Evolutionary conservation across 805 yeast genomes (phyloP), one percentile per base, ranked within the genome.

Genomic region (Babjeviella inositovora): DNA sequence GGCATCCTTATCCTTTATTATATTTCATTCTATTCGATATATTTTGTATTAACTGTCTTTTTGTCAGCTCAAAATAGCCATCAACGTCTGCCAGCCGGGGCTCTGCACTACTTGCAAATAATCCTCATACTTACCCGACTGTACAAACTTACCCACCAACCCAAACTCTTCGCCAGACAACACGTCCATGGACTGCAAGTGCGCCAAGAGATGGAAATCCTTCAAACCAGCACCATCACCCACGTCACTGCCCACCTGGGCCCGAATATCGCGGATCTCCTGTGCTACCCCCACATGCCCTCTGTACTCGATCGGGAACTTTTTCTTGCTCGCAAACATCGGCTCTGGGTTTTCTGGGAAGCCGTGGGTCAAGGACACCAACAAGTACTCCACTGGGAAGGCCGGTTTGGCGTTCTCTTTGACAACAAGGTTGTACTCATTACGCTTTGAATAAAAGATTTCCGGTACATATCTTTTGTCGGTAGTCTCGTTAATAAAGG

Each of bases 351-450:
- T 52, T 31, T 70, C 65, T 2, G 94, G 93, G 62, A 90, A 87
- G 3, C 97, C 95, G 45, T 90, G 97, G 5, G 92, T 74, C 31
- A 87, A 50, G 2, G 95, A 73, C 1, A 87, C 93, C 25, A 90
- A 49, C 29, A 84, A 46, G 41, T 79, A 84, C 30, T 84, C 95
- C n/a, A 77, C 84, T 2, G 96, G 96, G 43, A 84, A 80, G 13
- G 90, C 77, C 1, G 95, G 94, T 37, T 75, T 75, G 2, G 94
- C 93, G 40, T 80, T 76, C 19, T 70, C 67, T 37, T 82, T 82
- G n/a, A 90, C 92, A 17, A 81, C 70, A 15, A 82, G 53, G 4
- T 80, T 80, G 48, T 90, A 90, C 49, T 90, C 96, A 42, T 90
- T 90, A 29, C 68, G 62, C 42, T 68, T 71, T 46, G 71, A 70